A percentile compares a stretch with the other conserved stretches of the same genome.
Conservation (phyloP, 192 early-diverging fungal genomes). For the Backusella liffmaniae region DNA sequence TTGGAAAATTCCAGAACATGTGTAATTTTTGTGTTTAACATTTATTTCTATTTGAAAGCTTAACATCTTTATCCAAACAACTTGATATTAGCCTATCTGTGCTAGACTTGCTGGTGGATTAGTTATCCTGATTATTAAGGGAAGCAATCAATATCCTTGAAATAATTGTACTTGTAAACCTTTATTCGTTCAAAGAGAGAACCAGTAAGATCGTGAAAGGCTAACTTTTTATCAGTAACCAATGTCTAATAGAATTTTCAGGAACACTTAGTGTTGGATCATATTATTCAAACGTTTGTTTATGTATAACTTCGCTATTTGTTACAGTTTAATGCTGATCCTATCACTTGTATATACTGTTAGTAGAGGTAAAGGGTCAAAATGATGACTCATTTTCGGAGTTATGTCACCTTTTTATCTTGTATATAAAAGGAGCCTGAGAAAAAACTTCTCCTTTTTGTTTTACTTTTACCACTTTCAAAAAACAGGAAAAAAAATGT, state of each 20-base stretch:
- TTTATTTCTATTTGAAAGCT: neutral
- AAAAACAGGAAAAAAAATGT: neutral
- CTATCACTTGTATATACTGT: neutral
- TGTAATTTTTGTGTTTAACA: neutral
- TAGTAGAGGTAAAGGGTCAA: neutral
- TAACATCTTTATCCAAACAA: neutral
- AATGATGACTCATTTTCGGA: neutral
- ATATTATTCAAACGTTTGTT: neutral
- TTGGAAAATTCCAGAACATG: neutral
- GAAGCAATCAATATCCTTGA: neutral
- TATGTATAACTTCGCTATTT: neutral
- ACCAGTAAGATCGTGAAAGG: neutral
- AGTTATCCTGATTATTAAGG: neutral
- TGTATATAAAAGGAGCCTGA: neutral
- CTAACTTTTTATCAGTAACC: neutral
- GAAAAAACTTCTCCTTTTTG: neutral
- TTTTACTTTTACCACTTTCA: slow-evolving; percentile 8
- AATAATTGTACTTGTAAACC: too few relatives aligned
- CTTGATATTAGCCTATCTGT: neutral
- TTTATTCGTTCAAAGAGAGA: neutral
- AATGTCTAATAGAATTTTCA: too few relatives aligned
- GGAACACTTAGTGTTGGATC: too few relatives aligned
- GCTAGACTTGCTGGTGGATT: neutral
- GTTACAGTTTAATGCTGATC: neutral
- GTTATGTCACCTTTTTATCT: neutral